A percentile compares a stretch with the other conserved stretches of the same genome.
phyloP scores from a whole-genome alignment of 2,329 filamentous ascomycete species.

The Verruconis gallopava region DNA sequence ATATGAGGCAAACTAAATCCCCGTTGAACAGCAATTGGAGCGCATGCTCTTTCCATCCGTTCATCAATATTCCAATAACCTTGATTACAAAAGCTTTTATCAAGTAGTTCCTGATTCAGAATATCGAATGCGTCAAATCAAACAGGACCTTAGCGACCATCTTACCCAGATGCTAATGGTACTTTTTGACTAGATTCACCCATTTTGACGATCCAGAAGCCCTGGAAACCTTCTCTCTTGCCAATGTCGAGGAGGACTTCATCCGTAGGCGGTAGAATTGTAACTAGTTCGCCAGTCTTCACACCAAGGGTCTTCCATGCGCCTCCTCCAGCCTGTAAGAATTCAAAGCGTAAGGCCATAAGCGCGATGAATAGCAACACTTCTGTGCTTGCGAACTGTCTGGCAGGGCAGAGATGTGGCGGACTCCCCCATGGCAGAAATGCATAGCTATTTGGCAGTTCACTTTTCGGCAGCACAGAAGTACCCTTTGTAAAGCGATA shows the following conservation, averaged over 20 bases:
- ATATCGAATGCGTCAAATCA: too few species aligned
- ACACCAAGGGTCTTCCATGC: not conserved
- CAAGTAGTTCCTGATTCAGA: too few species aligned
- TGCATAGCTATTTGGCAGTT: not conserved
- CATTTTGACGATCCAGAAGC: constrained; percentile 3
- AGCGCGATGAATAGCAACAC: constrained; percentile 17
- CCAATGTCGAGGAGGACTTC: not conserved
- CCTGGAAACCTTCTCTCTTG: not conserved
- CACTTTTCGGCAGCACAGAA: not conserved
- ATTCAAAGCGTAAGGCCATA: constrained; percentile 15
- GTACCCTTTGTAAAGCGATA: constrained; percentile 13
- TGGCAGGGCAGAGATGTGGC: constrained; percentile 19
- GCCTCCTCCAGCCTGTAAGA: constrained; percentile 5
- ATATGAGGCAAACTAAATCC: too few species aligned
- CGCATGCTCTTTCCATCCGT: too few species aligned
- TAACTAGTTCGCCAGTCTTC: not conserved
- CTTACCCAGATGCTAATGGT: constrained; percentile 2
- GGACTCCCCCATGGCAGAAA: constrained; percentile 13
- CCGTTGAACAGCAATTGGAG: too few species aligned
- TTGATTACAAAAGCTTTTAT: too few species aligned
- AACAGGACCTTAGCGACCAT: too few species aligned
- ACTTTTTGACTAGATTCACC: constrained; percentile 1
- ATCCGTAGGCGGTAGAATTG: not conserved
- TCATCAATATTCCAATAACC: too few species aligned
- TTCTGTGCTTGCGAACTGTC: constrained; percentile 19